phyloP scores from a whole-genome alignment of 2,329 filamentous ascomycete species.

The Plectosphaerella plurivora region DNA sequence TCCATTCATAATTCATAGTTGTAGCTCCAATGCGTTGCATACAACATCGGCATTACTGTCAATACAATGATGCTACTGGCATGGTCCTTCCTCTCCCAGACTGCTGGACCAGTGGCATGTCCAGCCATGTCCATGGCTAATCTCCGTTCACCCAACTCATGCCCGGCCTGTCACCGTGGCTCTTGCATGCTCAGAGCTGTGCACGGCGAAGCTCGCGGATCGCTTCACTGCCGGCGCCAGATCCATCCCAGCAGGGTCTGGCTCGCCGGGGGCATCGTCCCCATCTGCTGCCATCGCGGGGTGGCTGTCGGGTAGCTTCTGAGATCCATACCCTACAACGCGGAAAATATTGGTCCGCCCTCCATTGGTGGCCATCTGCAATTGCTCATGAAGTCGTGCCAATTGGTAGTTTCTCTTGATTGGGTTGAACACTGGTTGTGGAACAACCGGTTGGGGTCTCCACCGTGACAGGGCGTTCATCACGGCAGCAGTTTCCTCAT shows the following conservation, averaged over 20 bases:
- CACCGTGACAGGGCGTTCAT: slow-evolving; percentile 77
- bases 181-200: slow-evolving; percentile 34
- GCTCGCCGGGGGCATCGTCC: slow-evolving; percentile 56
- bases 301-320: slow-evolving; percentile 48
- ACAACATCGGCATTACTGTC: no score
- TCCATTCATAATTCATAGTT: no score
- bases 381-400: slow-evolving; percentile 59
- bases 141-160: slow-evolving; percentile 18
- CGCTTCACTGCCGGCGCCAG: slow-evolving; percentile 29
- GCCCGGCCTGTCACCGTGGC: slow-evolving; percentile 43
- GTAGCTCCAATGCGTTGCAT: no score
- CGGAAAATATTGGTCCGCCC: slow-evolving; percentile 63
- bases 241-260: slow-evolving; percentile 38
- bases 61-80: no score
- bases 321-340: slow-evolving; percentile 51
- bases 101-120: no score
- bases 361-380: slow-evolving; percentile 62
- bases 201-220: slow-evolving; percentile 41
- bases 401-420: slow-evolving; percentile 61
- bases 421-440: slow-evolving; percentile 57
- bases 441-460: slow-evolving; percentile 72
- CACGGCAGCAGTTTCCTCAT: slow-evolving; percentile 87
- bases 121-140: no score
- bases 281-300: slow-evolving; percentile 35
- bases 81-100: no score